These are phyloP conservation scores for Saccharomyces hybrid DNA, from an alignment of 1,139 yeast genomes.

Conservation along the genomic window DNA sequence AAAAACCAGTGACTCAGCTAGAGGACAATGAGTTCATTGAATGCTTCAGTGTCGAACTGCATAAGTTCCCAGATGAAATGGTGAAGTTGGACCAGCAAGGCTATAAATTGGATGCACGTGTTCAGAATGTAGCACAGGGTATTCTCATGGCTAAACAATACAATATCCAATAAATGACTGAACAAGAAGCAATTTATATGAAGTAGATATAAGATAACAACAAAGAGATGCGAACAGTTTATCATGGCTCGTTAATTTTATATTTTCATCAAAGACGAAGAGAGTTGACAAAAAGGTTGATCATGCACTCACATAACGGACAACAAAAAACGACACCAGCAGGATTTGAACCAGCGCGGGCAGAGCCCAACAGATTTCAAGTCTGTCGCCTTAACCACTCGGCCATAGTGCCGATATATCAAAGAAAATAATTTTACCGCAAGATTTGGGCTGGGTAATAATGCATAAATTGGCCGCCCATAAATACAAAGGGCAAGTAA, in stretches of 20 bases:
- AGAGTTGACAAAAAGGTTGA: neutral
- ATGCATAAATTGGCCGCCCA: neutral
- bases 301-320: neutral
- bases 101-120: conserved; percentile 73
- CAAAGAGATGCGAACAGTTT: neutral
- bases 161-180: conserved; percentile 18
- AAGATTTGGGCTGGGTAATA: neutral
- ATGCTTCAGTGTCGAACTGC: conserved; percentile 62
- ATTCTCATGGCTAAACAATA: conserved; percentile 42
- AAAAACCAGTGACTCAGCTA: conserved; percentile 60
- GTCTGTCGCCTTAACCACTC: conserved; percentile 31
- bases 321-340: conserved; percentile 24
- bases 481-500: too few relatives aligned
- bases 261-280: neutral
- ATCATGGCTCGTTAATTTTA: neutral
- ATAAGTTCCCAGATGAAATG: conserved; percentile 49
- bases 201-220: neutral
- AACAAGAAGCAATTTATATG: neutral
- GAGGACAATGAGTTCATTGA: conserved; percentile 90
- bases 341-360: conserved; percentile 30
- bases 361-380: conserved; percentile 30
- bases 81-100: conserved; percentile 51
- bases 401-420: conserved; percentile 26
- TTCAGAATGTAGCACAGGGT: conserved; percentile 82
- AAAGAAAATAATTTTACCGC: conserved; percentile 4